A percentile compares a stretch with the other conserved stretches of the same genome.
Conservation (phyloP, 2,329 filamentous ascomycete species). For the Cladosporium sp. region DNA sequence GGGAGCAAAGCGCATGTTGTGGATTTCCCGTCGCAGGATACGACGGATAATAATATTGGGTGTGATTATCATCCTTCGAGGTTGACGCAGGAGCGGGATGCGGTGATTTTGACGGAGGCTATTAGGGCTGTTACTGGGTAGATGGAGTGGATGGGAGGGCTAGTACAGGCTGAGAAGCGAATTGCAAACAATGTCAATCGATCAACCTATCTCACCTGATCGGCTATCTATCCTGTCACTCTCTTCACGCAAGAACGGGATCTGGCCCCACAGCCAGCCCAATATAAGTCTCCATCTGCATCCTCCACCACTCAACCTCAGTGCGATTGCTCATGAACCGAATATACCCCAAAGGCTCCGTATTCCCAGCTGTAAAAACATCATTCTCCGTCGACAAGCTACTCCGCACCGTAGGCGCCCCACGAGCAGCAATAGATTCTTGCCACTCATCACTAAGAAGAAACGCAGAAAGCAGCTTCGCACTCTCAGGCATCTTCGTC, state of each 20-base stretch:
- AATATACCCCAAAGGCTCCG: neutral
- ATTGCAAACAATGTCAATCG: too few relatives aligned
- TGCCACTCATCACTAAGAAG: neutral
- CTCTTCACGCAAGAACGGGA: neutral
- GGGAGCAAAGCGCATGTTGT: constrained; percentile 41
- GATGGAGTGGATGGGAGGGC: neutral
- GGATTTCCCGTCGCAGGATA: constrained; percentile 44
- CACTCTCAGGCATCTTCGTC: neutral
- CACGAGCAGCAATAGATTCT: neutral
- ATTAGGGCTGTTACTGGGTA: constrained; percentile 4
- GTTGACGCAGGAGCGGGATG: constrained; percentile 15
- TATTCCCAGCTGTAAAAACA: neutral
- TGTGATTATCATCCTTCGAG: constrained; percentile 14
- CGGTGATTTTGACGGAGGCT: constrained; percentile 12
- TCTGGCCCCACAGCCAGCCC: neutral
- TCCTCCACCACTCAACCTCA: neutral
- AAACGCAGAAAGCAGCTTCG: neutral
- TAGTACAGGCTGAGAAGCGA: too few relatives aligned
- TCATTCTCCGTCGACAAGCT: neutral
- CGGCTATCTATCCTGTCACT: too few relatives aligned
- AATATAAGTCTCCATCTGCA: neutral
- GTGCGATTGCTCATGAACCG: neutral
- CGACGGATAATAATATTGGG: constrained; percentile 6
- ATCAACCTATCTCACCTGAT: too few relatives aligned
- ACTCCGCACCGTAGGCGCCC: neutral